Conservation (phyloP, 2,329 filamentous ascomycete genomes). For the Fusarium guadeloupense region DNA sequence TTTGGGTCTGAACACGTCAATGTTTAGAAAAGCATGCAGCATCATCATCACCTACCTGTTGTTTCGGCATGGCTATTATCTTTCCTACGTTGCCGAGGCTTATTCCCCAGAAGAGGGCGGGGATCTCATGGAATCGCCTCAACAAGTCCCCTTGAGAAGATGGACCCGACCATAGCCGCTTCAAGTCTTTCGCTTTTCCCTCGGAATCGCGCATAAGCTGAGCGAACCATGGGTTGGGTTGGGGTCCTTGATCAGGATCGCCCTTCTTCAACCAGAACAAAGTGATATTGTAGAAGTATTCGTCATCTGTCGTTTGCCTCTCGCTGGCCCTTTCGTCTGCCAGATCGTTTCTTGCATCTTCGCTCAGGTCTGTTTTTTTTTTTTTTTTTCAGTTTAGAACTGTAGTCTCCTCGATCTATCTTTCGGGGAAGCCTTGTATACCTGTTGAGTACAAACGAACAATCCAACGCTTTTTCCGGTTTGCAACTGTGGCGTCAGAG, state of each 20-base stretch:
- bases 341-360: slow-evolving; percentile 1
- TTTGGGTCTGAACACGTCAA: neutral
- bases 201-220: neutral
- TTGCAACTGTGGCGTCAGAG: slow-evolving; percentile 1
- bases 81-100: slow-evolving; percentile 3
- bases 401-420: neutral
- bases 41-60: slow-evolving; percentile 1
- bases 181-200: neutral
- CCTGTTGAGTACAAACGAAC: slow-evolving; percentile 8
- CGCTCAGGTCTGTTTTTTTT: slow-evolving; percentile 5
- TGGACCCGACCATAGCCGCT: neutral
- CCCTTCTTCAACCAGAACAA: neutral
- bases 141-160: neutral
- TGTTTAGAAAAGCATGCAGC: neutral
- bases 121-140: slow-evolving; percentile 2
- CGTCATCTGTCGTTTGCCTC: slow-evolving; percentile 4
- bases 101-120: slow-evolving; percentile 10
- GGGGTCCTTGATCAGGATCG: neutral
- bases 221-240: neutral
- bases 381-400: neutral
- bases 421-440: neutral
- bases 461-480: neutral
- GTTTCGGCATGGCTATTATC: slow-evolving; percentile 1
- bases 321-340: neutral
- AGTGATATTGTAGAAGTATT: slow-evolving; percentile 4